These are phyloP conservation scores for Thuidium tamariscinum DNA, from an alignment of 225 moss, liverwort and hornwort genomes.

Conservation along the genomic window DNA sequence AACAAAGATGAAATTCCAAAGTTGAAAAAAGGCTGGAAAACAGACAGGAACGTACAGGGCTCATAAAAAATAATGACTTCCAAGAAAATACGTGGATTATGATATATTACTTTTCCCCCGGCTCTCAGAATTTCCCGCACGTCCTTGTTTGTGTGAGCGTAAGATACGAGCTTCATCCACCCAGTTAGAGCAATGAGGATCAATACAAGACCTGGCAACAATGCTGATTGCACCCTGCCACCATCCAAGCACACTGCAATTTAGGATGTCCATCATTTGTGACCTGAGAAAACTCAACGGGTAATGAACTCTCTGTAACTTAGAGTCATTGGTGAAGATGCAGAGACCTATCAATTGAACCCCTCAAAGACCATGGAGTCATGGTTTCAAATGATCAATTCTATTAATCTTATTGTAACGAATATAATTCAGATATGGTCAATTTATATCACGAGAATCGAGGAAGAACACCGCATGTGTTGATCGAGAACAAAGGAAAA, in stretches of 20 bases:
- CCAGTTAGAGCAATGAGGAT: background rate
- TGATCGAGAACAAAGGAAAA: background rate
- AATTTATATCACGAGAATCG: background rate
- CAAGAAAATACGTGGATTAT: background rate
- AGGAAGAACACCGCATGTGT: background rate
- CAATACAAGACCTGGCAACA: background rate
- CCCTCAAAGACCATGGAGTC: background rate
- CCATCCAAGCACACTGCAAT: background rate
- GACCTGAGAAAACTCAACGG: background rate
- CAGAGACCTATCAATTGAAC: background rate
- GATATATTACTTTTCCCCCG: background rate
- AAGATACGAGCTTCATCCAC: conserved; percentile 10
- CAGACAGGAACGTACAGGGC: background rate
- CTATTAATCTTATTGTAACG: background rate
- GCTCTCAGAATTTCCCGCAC: background rate
- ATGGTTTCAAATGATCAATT: background rate
- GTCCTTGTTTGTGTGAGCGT: conserved; percentile 2
- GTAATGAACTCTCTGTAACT: background rate
- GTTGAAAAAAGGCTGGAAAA: background rate
- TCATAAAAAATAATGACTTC: background rate
- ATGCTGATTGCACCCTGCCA: conserved; percentile 3
- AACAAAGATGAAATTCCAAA: background rate
- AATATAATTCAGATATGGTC: background rate
- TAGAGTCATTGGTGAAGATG: background rate
- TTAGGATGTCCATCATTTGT: background rate